Base-by-base conservation (phyloP, 108 stramenopile species). In the Cyclotella kingstonii region DNA sequence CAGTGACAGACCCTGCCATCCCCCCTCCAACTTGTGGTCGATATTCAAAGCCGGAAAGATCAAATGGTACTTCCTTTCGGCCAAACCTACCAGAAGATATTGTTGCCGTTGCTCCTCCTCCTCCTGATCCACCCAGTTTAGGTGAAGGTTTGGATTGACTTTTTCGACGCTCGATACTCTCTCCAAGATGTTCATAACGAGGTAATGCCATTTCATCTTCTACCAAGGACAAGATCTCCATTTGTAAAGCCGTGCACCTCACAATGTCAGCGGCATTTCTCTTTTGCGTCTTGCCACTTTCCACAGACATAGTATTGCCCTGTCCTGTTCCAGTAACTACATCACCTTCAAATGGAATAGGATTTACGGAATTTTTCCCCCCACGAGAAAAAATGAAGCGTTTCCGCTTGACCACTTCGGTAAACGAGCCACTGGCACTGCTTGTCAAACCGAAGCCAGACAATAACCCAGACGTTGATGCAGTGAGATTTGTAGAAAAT, bases 181-280 rank as follows among this genome's bases (percentile, higher is more conserved):
- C 63, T 10, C 50, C 41, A 8, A 21, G 4, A 2, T 53, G 33
- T 35, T 34, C 19, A 57, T 74, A 74, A 22, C 10, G 54, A 15
- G 73, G 73, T 27, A 74, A 45, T 15, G 58, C 17, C 73, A 74
- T 74, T 3, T 74, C 73, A 17, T 74, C 73, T 30, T 74, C 73
- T 1, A 43, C 73, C 0, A 74, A 29, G 12, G 73, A 74, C 0
- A 74, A 39, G n/a, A 74, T 43, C n/a, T 74, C 73, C 52, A 74
- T 33, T 22, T 61, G 61, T 17, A 65, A 64, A 5, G 65, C 64
- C 6, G 35, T 54, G 21, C 30, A 34, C 43, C 58, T 27, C 0
- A 74, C 59, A 31, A 66, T 66, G 1, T 74, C 67, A 2, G 57
- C 65, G 27, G 62, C 36, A 39, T 63, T 53, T 36, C 22, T 28